These are phyloP conservation scores for Ascochyta clinopodiicola DNA, from an alignment of 2,329 filamentous ascomycete species.

Conservation along the genomic window DNA sequence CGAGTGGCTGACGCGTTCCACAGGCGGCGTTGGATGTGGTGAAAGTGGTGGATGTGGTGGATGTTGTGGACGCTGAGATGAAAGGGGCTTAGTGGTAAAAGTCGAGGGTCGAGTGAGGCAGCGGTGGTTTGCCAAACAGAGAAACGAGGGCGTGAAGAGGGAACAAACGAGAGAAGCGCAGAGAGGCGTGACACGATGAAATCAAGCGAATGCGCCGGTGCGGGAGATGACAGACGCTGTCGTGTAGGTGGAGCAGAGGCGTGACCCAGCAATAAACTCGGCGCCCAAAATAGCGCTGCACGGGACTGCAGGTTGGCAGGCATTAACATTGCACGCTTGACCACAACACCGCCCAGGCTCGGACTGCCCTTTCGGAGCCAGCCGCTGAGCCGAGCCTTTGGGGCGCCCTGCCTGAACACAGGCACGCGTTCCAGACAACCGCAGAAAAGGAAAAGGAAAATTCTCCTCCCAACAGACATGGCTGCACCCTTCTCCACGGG, in stretches of 20 bases:
- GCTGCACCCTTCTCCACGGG: background rate
- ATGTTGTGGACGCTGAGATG: background rate
- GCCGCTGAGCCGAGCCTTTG: background rate
- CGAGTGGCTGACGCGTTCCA: conserved; percentile 32
- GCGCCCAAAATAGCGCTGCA: conserved; percentile 11
- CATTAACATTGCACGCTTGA: background rate
- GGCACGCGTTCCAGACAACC: conserved; percentile 1
- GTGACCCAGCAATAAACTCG: background rate
- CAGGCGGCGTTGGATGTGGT: background rate
- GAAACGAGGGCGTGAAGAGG: conserved; percentile 20
- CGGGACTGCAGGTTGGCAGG: background rate
- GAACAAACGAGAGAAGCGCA: conserved; percentile 6
- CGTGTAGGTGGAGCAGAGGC: conserved; percentile 8
- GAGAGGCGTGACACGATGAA: conserved; percentile 11
- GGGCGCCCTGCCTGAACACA: background rate
- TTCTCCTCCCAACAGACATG: background rate
- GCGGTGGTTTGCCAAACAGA: conserved; percentile 4
- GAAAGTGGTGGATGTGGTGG: background rate
- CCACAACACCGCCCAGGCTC: background rate
- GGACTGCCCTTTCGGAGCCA: background rate
- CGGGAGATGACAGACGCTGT: conserved; percentile 13
- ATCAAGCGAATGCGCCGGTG: conserved; percentile 16
- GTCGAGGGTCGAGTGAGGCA: conserved; percentile 9
- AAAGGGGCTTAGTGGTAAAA: background rate
- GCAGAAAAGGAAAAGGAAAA: background rate